Evolutionary conservation across 768 basidiomycete genomes (phyloP).

Genomic region (Termitomyces eurrhizus): DNA sequence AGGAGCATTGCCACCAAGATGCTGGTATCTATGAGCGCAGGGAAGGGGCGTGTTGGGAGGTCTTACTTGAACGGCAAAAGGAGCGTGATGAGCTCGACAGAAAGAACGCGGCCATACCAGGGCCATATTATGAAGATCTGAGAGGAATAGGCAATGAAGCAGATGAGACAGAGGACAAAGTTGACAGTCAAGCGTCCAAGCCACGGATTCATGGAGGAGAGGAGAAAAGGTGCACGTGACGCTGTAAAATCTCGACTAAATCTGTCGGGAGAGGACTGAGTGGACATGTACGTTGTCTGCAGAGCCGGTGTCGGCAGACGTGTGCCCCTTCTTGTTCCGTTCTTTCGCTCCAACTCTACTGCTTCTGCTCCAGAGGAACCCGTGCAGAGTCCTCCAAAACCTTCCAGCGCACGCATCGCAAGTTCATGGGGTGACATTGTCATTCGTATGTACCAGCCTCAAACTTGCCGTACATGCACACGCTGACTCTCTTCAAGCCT

Average conservation of each 20-base stretch:
- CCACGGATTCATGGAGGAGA: constrained; percentile 32
- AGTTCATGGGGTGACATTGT: constrained; percentile 22
- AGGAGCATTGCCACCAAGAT: constrained; percentile 70
- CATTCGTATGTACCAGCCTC: constrained; percentile 29
- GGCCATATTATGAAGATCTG: constrained; percentile 91
- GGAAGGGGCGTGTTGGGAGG: background rate
- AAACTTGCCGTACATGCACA: background rate
- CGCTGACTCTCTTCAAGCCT: constrained; percentile 8
- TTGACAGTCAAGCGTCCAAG: constrained; percentile 63
- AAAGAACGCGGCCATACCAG: constrained; percentile 79
- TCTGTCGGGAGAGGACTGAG: background rate
- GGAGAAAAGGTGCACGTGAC: constrained; percentile 7
- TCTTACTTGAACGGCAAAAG: constrained; percentile 90
- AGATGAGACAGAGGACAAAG: constrained; percentile 68
- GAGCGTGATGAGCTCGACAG: constrained; percentile 71
- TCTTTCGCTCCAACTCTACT: constrained; percentile 7
- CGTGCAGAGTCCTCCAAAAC: background rate
- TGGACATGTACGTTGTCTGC: constrained; percentile 12
- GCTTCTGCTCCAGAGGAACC: constrained; percentile 7
- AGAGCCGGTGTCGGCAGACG: constrained; percentile 9
- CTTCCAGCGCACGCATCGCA: constrained; percentile 16
- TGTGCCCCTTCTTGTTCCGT: constrained; percentile 1
- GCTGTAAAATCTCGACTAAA: constrained; percentile 4
- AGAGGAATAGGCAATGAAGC: constrained; percentile 84
- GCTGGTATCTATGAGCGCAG: constrained; percentile 36